Conservation (phyloP, 495 filamentous ascomycete species). For the Tuber borchii region DNA sequence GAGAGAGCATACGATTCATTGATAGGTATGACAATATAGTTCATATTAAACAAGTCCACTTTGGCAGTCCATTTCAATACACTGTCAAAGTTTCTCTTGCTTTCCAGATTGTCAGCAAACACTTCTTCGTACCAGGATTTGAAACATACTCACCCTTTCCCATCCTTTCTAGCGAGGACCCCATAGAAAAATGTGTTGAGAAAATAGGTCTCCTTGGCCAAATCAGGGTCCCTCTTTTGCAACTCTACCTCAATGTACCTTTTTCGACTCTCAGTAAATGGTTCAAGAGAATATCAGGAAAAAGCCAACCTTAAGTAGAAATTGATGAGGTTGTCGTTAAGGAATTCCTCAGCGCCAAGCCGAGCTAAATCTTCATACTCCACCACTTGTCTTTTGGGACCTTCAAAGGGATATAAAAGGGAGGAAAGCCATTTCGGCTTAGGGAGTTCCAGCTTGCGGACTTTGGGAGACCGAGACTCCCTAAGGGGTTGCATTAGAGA, state of each 20-base stretch:
- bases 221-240: slow-evolving; percentile 50
- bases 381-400: slow-evolving; percentile 66
- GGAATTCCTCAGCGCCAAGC: slow-evolving; percentile 72
- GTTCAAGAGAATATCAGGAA: background rate
- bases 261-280: slow-evolving; percentile 25
- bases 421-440: slow-evolving; percentile 42
- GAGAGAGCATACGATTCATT: slow-evolving; percentile 54
- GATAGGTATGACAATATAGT: slow-evolving; percentile 87
- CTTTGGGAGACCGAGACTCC: slow-evolving; percentile 23
- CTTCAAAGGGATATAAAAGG: slow-evolving; percentile 62
- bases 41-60: slow-evolving; percentile 75
- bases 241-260: slow-evolving; percentile 61
- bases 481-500: background rate
- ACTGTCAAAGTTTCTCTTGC: slow-evolving; percentile 46
- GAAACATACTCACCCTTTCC: slow-evolving; percentile 47
- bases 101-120: slow-evolving; percentile 25
- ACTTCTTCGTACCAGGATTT: slow-evolving; percentile 56
- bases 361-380: slow-evolving; percentile 70
- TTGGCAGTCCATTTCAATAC: slow-evolving; percentile 85
- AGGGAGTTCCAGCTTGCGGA: slow-evolving; percentile 31
- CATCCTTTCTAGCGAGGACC: slow-evolving; percentile 56
- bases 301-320: slow-evolving; percentile 62
- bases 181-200: slow-evolving; percentile 90
- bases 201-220: slow-evolving; percentile 66
- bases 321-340: slow-evolving; percentile 86